Evolutionary conservation across 495 filamentous ascomycete genomes (phyloP), one percentile per base, ranked within the genome.

Genomic region (Hypoxylon lenormandii): DNA sequence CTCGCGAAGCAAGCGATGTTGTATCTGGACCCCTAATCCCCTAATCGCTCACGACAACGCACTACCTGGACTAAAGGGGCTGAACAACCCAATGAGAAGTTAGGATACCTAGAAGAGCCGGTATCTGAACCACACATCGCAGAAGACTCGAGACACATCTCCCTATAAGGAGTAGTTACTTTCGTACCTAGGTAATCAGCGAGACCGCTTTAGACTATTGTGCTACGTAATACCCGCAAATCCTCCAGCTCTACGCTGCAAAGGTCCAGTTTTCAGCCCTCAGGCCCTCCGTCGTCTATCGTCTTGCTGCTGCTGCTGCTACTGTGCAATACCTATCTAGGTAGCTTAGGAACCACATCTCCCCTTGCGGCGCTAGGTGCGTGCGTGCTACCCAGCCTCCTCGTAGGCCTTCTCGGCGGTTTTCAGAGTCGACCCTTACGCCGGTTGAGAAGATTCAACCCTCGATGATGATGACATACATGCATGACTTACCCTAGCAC

Each of bases 111-210:
- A 48, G 48, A 15, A 61, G 45, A 38, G 30, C 18, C 49, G 40
- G 26, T 53, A 47, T 40, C 18, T 66, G 36, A 60, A 61, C 53
- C 52, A 63, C 50, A 62, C 61, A 11, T 33, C 62, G 62, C 42
- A 26, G 49, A 66, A 66, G 57, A 50, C 48, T 63, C 68, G 68
- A 71, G 68, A 71, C 68, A 66, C n/a, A 11, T 46, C 30, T 47
- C 33, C 42, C 13, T 56, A 38, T 38, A 28, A 18, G 18, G 40
- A 40, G 40, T 37, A 46, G 40, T 33, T n/a, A 43, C 42, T 45
- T 19, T 19, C 5, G 42, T 42, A 54, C 11, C 7, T 7, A 28
- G 26, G 3, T 7, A 33, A 11, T 8, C 30, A 7, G 30, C 30
- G 30, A 33, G 30, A 33, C 33, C 28, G 28, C 52, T 12, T 12